A percentile compares a stretch with the other conserved stretches of the same genome.
These are phyloP conservation scores for Kwoniella heveanensis DNA, from an alignment of 768 basidiomycete species.

Conservation along the genomic window DNA sequence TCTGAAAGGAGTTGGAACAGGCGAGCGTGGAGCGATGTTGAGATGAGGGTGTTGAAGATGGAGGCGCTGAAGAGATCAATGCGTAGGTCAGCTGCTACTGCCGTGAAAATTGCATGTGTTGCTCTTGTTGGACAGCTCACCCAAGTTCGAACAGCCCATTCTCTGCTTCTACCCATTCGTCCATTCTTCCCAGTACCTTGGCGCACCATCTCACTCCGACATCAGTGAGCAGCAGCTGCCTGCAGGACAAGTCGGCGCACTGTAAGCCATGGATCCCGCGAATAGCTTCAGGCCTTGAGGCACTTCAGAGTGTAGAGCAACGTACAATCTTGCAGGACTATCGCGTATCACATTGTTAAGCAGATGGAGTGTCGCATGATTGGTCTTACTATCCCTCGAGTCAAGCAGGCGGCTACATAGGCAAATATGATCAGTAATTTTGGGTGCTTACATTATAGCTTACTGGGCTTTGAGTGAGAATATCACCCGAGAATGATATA, in stretches of 20 bases:
- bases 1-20: constrained; percentile 68
- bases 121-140: constrained; percentile 57
- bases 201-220: constrained; percentile 64
- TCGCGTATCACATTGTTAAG: constrained; percentile 71
- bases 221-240: constrained; percentile 23
- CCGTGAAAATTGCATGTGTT: not conserved
- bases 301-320: not conserved
- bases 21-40: constrained; percentile 63
- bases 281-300: not conserved
- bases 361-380: constrained; percentile 68
- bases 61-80: constrained; percentile 12
- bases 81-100: not conserved
- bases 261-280: constrained; percentile 35
- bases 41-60: constrained; percentile 67
- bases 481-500: constrained; percentile 43
- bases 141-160: constrained; percentile 75
- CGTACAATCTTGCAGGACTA: constrained; percentile 63
- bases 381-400: constrained; percentile 67
- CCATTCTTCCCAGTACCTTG: constrained; percentile 70
- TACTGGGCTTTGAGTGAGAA: too few species aligned
- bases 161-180: constrained; percentile 68
- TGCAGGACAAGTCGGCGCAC: constrained; percentile 13
- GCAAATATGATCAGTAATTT: too few species aligned
- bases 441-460: too few species aligned
- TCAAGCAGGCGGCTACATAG: constrained; percentile 60